Percentiles rank a stretch among this genome's conserved stretches.
phyloP scores from a whole-genome alignment of 2,329 filamentous ascomycete species.

The Alternaria sp. region DNA sequence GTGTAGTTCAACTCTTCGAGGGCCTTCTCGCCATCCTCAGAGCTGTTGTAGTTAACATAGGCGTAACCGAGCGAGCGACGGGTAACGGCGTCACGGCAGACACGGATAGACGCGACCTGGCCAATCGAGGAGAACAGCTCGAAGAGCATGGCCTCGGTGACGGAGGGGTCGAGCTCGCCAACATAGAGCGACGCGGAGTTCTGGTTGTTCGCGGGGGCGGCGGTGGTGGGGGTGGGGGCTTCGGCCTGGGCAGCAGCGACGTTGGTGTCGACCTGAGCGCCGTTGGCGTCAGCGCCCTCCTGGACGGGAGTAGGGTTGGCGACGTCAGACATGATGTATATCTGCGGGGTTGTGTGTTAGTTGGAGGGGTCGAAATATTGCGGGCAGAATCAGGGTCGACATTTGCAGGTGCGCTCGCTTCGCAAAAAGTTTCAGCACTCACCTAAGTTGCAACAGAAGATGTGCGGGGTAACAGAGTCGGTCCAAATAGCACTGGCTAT shows the following conservation, averaged over 20 bases:
- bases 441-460: slow-evolving; percentile 39
- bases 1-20: slow-evolving; percentile 99
- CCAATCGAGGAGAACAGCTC: slow-evolving; percentile 99
- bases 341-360: slow-evolving; percentile 36
- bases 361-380: slow-evolving; percentile 28
- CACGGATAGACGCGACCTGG: slow-evolving; percentile 97
- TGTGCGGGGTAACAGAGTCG: slow-evolving; percentile 28
- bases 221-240: slow-evolving; percentile 74
- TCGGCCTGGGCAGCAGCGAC: slow-evolving; percentile 70
- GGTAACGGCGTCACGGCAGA: slow-evolving; percentile 98
- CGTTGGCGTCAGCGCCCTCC: slow-evolving; percentile 76
- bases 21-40: slow-evolving; percentile 93
- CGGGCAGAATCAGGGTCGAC: slow-evolving; percentile 39
- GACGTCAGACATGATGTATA: slow-evolving; percentile 53
- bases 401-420: slow-evolving; percentile 45
- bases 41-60: slow-evolving; percentile 99
- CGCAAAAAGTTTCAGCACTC: slow-evolving; percentile 35
- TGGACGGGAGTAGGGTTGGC: slow-evolving; percentile 63
- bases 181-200: slow-evolving; percentile 99
- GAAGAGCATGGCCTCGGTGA: slow-evolving; percentile 99
- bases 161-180: slow-evolving; percentile 95
- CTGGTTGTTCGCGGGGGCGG: slow-evolving; percentile 74
- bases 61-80: slow-evolving; percentile 98
- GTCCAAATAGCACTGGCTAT: slow-evolving; percentile 31
- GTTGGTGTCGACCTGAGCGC: slow-evolving; percentile 74